Percentiles rank a stretch among this genome's conserved stretches.
Conservation (phyloP, 1,284 basidiomycete species). For the Heterobasidion annosum region DNA sequence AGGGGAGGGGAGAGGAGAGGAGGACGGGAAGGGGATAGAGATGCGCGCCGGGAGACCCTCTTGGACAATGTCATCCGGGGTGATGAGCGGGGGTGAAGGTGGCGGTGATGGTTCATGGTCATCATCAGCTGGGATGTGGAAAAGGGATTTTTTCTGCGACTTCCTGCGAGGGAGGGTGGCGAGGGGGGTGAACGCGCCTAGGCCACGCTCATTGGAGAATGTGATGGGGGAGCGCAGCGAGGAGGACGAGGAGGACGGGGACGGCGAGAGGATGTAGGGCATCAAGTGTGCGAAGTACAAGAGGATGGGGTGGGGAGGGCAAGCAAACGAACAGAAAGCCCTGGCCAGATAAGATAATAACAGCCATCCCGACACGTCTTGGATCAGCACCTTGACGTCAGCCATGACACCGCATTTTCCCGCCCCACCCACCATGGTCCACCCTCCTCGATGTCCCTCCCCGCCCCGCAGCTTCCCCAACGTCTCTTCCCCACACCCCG, state of each 20-base stretch:
- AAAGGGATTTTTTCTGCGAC: conserved; percentile 20
- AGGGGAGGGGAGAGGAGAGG: conserved; percentile 8
- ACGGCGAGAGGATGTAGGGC: conserved; percentile 7
- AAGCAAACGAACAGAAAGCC: no score
- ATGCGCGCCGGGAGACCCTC: conserved; percentile 25
- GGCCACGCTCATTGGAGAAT: conserved; percentile 37
- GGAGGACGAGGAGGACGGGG: neutral
- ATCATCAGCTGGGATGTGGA: conserved; percentile 23
- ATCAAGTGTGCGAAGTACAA: conserved; percentile 1
- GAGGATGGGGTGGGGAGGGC: neutral
- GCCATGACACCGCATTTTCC: no score
- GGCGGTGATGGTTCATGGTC: conserved; percentile 5
- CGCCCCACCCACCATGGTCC: no score
- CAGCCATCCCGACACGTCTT: no score
- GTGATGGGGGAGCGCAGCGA: conserved; percentile 19
- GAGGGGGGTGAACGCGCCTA: conserved; percentile 44
- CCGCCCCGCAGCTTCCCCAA: no score
- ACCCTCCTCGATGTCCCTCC: no score
- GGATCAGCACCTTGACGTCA: no score
- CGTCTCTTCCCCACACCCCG: no score
- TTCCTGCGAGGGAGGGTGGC: conserved; percentile 37
- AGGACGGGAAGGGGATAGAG: conserved; percentile 15
- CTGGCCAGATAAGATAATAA: no score
- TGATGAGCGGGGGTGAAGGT: conserved; percentile 14
- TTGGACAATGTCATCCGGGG: conserved; percentile 13